Base-by-base conservation (phyloP, 768 basidiomycete genomes). In the Mycena vitilis region DNA sequence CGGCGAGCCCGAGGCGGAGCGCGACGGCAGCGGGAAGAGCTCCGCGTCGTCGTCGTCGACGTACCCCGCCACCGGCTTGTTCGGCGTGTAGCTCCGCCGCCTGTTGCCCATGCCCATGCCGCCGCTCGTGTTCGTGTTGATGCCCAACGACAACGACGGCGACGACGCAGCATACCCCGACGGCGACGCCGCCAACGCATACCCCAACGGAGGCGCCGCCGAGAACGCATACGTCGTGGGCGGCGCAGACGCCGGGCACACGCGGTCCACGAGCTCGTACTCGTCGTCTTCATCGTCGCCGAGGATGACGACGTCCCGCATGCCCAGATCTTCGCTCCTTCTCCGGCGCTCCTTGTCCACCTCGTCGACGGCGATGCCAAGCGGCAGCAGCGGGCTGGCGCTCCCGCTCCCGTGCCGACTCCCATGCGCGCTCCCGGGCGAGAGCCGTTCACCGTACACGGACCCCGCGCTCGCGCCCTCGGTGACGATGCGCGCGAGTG, bases 351-450 rank as follows among this genome's bases (percentile, higher is more conserved):
- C 70, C 63, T 71, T 71, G 49, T 71, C 70, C 62, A 71, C 70
- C 63, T 71, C 70, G 55, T 71, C 70, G 53, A 71, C 70, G 40
- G 70, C 70, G 30, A 71, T 71, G 5, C 70, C 70, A 10, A 71
- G 66, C n/a, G 66, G 63, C 6, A 71, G 66, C 0, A 71, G 66
- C 42, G 66, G 70, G 58, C 66, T 68, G 25, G 56, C 53, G 23
- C 58, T 57, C 42, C 68, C 68, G 25, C 53, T 60, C 38, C 18
- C 18, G n/a, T 42, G 40, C 10, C 23, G 34, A 25, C 59, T 55
- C 3, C 38, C 60, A 18, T 30, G 34, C 13, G 38, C 37, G 30
- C 37, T 25, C 5, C 40, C 65, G n/a, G 47, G 44, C 4, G 23
- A 16, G 3, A 62, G 49, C 7, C 12, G 47, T 18, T 61, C 69